phyloP scores from a whole-genome alignment of 2,329 filamentous ascomycete genomes.

The Talaromyces rugulosus region DNA sequence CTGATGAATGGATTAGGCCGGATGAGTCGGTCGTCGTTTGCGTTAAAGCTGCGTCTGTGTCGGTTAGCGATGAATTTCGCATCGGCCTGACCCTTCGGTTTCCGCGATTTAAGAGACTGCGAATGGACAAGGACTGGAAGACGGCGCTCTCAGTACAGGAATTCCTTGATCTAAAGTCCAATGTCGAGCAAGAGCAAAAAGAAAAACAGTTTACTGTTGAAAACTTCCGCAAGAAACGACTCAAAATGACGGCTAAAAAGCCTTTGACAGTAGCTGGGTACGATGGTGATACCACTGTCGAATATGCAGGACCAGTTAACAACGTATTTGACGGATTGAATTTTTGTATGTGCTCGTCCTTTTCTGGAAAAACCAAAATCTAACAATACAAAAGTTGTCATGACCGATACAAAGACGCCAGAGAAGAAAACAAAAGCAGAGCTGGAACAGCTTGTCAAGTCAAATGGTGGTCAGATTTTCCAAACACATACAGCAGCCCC shows the following conservation, averaged over 20 bases:
- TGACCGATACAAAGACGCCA: constrained; percentile 69
- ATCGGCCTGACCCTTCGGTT: constrained; percentile 78
- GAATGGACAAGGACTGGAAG: constrained; percentile 81
- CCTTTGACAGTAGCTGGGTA: constrained; percentile 71
- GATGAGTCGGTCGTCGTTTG: constrained; percentile 81
- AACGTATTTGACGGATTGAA: constrained; percentile 70
- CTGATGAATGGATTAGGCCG: constrained; percentile 91
- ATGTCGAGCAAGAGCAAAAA: constrained; percentile 65
- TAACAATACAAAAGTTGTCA: constrained; percentile 47
- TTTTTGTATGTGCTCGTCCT: constrained; percentile 54
- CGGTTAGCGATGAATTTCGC: constrained; percentile 71
- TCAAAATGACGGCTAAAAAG: constrained; percentile 58
- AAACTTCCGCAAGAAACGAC: constrained; percentile 59
- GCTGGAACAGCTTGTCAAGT: constrained; percentile 75
- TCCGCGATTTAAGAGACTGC: constrained; percentile 77
- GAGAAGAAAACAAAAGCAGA: constrained; percentile 72
- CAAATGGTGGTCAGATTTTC: constrained; percentile 73
- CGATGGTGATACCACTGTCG: constrained; percentile 45
- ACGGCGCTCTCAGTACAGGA: constrained; percentile 72
- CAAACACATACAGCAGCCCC: constrained; percentile 64
- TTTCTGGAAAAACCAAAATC: background rate
- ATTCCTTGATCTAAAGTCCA: constrained; percentile 66
- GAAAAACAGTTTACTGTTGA: constrained; percentile 74
- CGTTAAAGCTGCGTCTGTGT: constrained; percentile 81
- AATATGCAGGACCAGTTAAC: constrained; percentile 56